Conservation (phyloP, 2,329 filamentous ascomycete genomes). For the Leptographium lundbergii region DNA sequence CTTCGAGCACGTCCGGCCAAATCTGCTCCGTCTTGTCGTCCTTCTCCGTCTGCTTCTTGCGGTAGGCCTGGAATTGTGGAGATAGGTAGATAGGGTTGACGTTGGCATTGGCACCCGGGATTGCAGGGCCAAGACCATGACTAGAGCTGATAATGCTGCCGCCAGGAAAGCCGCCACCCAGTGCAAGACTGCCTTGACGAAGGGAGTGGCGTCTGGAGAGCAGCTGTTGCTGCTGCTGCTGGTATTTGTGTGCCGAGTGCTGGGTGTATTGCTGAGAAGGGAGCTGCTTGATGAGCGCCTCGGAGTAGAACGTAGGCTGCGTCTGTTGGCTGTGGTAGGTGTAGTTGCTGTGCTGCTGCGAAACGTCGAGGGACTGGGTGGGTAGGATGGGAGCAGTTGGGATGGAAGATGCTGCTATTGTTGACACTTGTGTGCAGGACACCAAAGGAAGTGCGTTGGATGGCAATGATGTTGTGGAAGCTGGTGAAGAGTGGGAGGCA, state of each 20-base stretch:
- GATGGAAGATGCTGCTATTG: conserved; percentile 17
- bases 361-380: conserved; percentile 32
- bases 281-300: conserved; percentile 7
- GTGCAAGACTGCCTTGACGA: conserved; percentile 2
- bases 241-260: background rate
- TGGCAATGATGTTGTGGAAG: conserved; percentile 5
- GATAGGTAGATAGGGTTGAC: conserved; percentile 49
- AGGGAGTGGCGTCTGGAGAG: conserved; percentile 5
- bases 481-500: conserved; percentile 14
- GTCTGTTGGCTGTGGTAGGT: conserved; percentile 7
- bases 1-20: conserved; percentile 50
- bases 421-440: conserved; percentile 8
- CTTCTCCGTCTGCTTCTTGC: conserved; percentile 51
- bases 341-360: conserved; percentile 12
- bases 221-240: conserved; percentile 14
- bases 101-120: conserved; percentile 1
- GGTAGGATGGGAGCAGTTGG: conserved; percentile 33
- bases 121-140: conserved; percentile 2
- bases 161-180: conserved; percentile 4
- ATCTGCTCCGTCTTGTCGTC: conserved; percentile 47
- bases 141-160: conserved; percentile 2
- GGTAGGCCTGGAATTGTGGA: conserved; percentile 52
- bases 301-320: conserved; percentile 5
- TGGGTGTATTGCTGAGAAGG: conserved; percentile 2
- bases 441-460: conserved; percentile 6